These are phyloP conservation scores for Metschnikowia amazonensis DNA, from an alignment of 805 yeast species.

Conservation along the genomic window DNA sequence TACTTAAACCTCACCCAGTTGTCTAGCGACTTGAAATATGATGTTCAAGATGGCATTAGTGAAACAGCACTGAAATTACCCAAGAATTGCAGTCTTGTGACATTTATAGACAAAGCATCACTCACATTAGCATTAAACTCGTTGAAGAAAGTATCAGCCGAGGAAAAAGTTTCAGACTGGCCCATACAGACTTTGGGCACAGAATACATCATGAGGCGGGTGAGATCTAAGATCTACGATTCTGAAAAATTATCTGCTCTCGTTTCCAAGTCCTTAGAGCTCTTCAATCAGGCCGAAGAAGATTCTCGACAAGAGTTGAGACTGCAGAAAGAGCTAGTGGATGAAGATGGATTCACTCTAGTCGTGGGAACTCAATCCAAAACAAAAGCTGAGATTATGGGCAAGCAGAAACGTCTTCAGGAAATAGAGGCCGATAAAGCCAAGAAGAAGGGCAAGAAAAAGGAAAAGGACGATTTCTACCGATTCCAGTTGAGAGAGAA, in stretches of 20 bases:
- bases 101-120: conserved; percentile 69
- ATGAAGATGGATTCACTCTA: conserved; percentile 90
- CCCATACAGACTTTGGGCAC: conserved; percentile 36
- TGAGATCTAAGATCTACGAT: conserved; percentile 39
- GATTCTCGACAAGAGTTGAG: conserved; percentile 53
- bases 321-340: conserved; percentile 60
- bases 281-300: conserved; percentile 69
- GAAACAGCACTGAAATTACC: conserved; percentile 50
- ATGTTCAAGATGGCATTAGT: conserved; percentile 18
- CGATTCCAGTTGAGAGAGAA: conserved; percentile 92
- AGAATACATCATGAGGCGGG: conserved; percentile 41
- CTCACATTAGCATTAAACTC: conserved; percentile 60
- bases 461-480: conserved; percentile 87
- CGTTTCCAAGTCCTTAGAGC: conserved; percentile 58
- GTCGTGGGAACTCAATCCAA: conserved; percentile 87
- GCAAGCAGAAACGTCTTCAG: conserved; percentile 44
- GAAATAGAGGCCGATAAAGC: conserved; percentile 36
- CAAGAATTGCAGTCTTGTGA: conserved; percentile 67
- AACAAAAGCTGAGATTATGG: conserved; percentile 67
- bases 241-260: conserved; percentile 48
- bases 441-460: conserved; percentile 55
- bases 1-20: conserved; percentile 50
- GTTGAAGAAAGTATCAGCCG: conserved; percentile 47
- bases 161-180: conserved; percentile 32
- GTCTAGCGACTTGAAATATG: conserved; percentile 52